Base-by-base conservation (phyloP, 495 filamentous ascomycete genomes). In the Aspergillus asperescens region DNA sequence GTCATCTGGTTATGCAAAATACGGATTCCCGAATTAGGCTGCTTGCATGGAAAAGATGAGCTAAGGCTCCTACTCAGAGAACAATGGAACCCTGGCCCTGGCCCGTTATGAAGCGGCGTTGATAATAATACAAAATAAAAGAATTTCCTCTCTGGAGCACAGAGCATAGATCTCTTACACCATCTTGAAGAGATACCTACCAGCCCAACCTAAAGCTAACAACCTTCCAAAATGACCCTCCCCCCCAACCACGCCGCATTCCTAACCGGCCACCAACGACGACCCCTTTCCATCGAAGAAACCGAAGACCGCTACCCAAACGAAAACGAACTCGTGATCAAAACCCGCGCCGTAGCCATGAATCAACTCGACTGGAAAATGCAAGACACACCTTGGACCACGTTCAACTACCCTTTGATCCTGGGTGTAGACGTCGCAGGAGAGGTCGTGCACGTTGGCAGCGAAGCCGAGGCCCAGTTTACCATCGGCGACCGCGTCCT, bases 291-390 rank as follows among this genome's bases (percentile, higher is more conserved):
- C 1, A 7, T 40, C 16, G 19, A 20, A 9, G 16, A 20, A 22
- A 40, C 37, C 5, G 37, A 20, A 1, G 37, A 40, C 37, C 37
- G 37, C 16, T 40, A 40, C 37, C 37, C 37, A 22, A 40, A 40
- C 37, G 37, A 40, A 40, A 40, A 40, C 18, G 37, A 40, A 40
- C 37, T 40, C 37, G 37, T 40, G 37, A 40, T 40, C 19, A 5
- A 12, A 2, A 22, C 18, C 16, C 16, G 5, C 37, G 37, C 37
- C 18, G 18, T 40, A 19, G 37, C 37, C 18, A 40, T 40, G 1
- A 40, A 40, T 9, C 37, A 40, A 23, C 6, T 40, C 37, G 37
- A 40, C 19, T 40, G 37, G 37, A 40, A 40, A 22, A 40, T 40
- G 37, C 37, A 40, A 22, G 2, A 4, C 37, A 22, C 16, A 1